Conservation (phyloP, 495 filamentous ascomycete genomes). For the Podospora sp. region DNA sequence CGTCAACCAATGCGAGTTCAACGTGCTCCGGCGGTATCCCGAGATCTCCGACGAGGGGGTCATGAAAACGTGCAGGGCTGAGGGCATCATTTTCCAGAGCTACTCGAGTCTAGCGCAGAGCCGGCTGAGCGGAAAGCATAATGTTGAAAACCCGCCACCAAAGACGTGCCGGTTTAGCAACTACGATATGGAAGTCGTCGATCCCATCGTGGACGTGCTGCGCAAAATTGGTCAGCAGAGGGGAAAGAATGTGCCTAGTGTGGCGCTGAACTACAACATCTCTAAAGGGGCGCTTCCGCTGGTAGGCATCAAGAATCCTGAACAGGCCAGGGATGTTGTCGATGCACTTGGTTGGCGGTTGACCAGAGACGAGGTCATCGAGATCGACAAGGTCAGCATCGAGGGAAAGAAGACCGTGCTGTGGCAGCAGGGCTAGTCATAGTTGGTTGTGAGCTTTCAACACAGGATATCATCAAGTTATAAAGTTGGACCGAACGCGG, state of each 20-base stretch:
- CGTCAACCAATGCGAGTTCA: constrained; percentile 20
- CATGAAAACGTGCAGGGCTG: neutral
- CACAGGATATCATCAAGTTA: too few relatives aligned
- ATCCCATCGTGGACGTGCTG: constrained; percentile 19
- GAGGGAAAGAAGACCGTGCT: constrained; percentile 15
- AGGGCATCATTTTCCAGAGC: constrained; percentile 18
- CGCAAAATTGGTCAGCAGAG: constrained; percentile 34
- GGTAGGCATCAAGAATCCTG: neutral
- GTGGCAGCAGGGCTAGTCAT: constrained; percentile 22
- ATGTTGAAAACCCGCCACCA: constrained; percentile 45
- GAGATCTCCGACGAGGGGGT: neutral
- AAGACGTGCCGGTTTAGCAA: constrained; percentile 19
- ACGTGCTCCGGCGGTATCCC: constrained; percentile 7
- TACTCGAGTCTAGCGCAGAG: constrained; percentile 28
- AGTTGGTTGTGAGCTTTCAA: too few relatives aligned
- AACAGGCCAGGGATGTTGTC: neutral
- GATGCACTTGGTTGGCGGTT: neutral
- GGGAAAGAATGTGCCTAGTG: constrained; percentile 35
- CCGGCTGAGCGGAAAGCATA: constrained; percentile 36
- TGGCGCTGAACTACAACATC: constrained; percentile 49
- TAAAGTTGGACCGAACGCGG: too few relatives aligned
- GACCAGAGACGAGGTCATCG: constrained; percentile 9
- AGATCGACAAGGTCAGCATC: constrained; percentile 19
- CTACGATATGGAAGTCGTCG: constrained; percentile 17
- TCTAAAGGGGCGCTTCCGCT: neutral